phyloP scores from a whole-genome alignment of 2,329 filamentous ascomycete species.

The Fusarium coicis region DNA sequence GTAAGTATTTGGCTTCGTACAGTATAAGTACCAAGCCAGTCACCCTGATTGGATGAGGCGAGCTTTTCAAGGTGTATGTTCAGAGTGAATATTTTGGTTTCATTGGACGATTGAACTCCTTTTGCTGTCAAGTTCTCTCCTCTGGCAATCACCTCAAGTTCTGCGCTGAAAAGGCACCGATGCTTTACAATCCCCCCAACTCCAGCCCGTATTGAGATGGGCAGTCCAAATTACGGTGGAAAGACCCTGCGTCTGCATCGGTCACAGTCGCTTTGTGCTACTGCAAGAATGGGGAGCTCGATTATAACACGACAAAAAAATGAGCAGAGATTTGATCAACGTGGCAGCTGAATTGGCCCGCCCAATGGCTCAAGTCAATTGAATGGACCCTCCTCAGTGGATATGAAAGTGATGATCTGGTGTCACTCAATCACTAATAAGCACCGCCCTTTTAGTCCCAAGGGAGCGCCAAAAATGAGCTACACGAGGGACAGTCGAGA shows the following conservation, averaged over 20 bases:
- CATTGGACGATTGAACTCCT: neutral
- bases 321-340: neutral
- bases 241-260: constrained; percentile 21
- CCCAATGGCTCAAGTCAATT: constrained; percentile 3
- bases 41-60: neutral
- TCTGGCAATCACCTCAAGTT: neutral
- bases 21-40: neutral
- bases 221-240: neutral
- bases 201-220: neutral
- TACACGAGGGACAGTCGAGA: neutral
- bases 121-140: neutral
- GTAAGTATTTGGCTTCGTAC: neutral
- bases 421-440: neutral
- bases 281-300: neutral
- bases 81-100: neutral
- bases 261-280: neutral
- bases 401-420: neutral
- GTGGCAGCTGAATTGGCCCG: constrained; percentile 3
- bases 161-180: neutral
- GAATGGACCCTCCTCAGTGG: neutral
- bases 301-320: neutral
- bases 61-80: neutral
- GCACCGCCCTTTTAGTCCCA: neutral
- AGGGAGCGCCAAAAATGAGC: neutral
- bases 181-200: neutral